Evolutionary conservation across 257 asterid species (phyloP), one percentile per base, ranked within the genome.

Genomic region (Salvia rosmarinus): DNA sequence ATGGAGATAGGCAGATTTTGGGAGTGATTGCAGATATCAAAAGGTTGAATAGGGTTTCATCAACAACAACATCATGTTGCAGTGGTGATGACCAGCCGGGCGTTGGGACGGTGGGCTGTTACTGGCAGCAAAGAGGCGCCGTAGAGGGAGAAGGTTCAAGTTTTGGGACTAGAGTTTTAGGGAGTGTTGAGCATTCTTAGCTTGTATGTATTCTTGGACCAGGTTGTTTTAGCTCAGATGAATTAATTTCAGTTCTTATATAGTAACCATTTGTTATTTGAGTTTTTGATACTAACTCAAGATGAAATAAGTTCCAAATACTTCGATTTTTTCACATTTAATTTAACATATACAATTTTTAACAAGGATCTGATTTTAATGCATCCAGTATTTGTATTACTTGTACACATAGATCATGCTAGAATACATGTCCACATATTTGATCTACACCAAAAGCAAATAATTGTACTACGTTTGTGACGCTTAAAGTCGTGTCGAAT

Each of bases 101-200:
- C 1, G 28, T 77, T 4, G 96, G 92, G 14, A 86, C 89, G 0
- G 82, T 85, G 23, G 90, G 88, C 8, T 73, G 82, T 39, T 85
- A 80, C 66, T 85, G 85, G 93, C 75, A 21, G 79, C 85, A 49
- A 51, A 79, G 76, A 23, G 77, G 76, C 49, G 3, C 5, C 39
- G 64, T 12, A 12, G 11, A 16, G 14, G 14, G 72, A 66, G 75
- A 61, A 39, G 44, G 8, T 9, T 39, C 44, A 9, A 39, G 44
- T 39, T 2, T 3, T 32, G 6, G 4, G 37, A 32, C 37, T 4
- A 4, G 59, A 20, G 32, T 13, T 23, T 11, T 55, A 11, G 12
- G 25, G 8, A 49, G 56, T 49, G 56, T 17, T 5, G 20, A 7
- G 54, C 21, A 11, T 49, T 49, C 23, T 42, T 14, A 10, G 19